Percentiles rank a stretch among this genome's conserved stretches.
These are phyloP conservation scores for Fraxinus velutina DNA, from an alignment of 305 asterid species.

Conservation along the genomic window DNA sequence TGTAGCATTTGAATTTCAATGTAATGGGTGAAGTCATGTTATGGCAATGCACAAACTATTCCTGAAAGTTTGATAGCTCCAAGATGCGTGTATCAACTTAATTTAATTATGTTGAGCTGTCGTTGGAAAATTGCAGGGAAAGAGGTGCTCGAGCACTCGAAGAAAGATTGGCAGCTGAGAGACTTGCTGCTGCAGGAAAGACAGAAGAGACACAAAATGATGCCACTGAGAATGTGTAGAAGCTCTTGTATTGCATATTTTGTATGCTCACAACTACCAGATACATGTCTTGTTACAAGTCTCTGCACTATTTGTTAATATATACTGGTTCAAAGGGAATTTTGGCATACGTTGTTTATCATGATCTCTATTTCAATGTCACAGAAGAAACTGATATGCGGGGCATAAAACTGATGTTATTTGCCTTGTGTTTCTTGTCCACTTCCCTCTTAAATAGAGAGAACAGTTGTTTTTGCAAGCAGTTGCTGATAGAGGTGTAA, in stretches of 20 bases:
- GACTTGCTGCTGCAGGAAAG: conserved; percentile 51
- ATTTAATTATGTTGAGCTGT: neutral
- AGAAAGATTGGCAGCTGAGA: conserved; percentile 81
- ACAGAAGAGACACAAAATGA: conserved; percentile 48
- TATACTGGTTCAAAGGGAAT: conserved; percentile 26
- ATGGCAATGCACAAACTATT: neutral
- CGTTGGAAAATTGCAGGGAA: conserved; percentile 53
- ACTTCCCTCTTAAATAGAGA: neutral
- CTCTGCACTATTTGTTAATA: conserved; percentile 23
- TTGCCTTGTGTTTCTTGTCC: neutral
- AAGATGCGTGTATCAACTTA: neutral
- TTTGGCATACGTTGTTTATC: conserved; percentile 20
- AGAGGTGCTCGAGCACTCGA: conserved; percentile 90
- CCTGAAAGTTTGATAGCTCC: neutral
- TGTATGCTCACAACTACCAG: conserved; percentile 14
- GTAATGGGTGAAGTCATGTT: neutral
- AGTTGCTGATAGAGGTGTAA: neutral
- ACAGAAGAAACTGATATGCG: neutral
- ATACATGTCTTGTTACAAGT: conserved; percentile 24
- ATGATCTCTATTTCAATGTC: conserved; percentile 4
- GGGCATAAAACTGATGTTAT: neutral
- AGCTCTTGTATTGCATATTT: conserved; percentile 21
- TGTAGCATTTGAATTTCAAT: neutral
- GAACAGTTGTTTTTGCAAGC: neutral
- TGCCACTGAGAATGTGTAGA: conserved; percentile 59